Conservation (phyloP, 2,329 filamentous ascomycete species). For the Metarhizium brunneum region DNA sequence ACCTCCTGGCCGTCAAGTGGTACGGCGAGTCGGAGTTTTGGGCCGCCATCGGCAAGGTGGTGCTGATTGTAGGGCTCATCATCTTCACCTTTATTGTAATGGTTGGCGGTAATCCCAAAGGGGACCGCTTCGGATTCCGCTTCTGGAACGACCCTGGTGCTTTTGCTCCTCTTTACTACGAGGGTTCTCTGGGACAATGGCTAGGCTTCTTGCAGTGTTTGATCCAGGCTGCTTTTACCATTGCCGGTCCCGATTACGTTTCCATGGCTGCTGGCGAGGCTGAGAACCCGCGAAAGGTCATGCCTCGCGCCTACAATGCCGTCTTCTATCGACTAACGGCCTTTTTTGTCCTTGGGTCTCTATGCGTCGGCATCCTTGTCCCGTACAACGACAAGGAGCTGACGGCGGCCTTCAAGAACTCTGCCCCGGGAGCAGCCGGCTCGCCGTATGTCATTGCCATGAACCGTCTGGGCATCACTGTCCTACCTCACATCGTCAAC, state of each 20-base stretch:
- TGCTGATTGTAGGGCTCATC: constrained; percentile 63
- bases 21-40: constrained; percentile 73
- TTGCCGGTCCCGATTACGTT: constrained; percentile 60
- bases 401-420: constrained; percentile 47
- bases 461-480: constrained; percentile 51
- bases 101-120: constrained; percentile 69
- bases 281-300: constrained; percentile 57
- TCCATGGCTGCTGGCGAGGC: constrained; percentile 62
- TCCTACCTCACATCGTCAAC: constrained; percentile 64
- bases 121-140: constrained; percentile 63
- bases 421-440: constrained; percentile 56
- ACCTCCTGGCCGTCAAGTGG: constrained; percentile 63
- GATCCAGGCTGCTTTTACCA: constrained; percentile 60
- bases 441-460: constrained; percentile 62
- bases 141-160: constrained; percentile 60
- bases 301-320: constrained; percentile 67
- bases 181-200: constrained; percentile 59
- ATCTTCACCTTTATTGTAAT: constrained; percentile 75
- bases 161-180: constrained; percentile 56
- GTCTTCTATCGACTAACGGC: constrained; percentile 69
- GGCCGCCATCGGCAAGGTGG: constrained; percentile 61
- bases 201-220: constrained; percentile 69
- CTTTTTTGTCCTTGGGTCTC: constrained; percentile 67
- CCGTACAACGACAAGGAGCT: constrained; percentile 58
- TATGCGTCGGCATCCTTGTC: constrained; percentile 64